Evolutionary conservation across 176 grass and related monocot species (phyloP), one percentile per base, ranked within the genome.

Genomic region (Bolboschoenus planiculmis): DNA sequence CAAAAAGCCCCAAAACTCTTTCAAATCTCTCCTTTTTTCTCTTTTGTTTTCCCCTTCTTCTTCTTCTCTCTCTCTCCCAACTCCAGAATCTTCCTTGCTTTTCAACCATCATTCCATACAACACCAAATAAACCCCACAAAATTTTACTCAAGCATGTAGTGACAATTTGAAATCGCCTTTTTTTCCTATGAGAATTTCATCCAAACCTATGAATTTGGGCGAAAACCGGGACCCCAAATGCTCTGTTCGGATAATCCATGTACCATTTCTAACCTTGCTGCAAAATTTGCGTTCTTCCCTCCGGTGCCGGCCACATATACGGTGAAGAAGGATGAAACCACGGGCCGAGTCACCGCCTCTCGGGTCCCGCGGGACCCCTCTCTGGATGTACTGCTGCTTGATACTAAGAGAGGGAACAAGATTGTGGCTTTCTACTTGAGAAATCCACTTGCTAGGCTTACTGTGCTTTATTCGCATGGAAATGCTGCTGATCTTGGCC

Each of bases 281-380:
- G 97, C 97, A 80, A 88, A 92, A 84, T 99, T 99, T 84, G 93
- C 97, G 61, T 99, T 99, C 91, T 99, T 99, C 89, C 97, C 97
- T 82, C 97, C 97, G 67, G 86, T 95, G 5, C 97, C 97, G 83
- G 73, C 97, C 53, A 96, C 97, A 56, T 99, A 99, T 88, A 90
- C 84, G 62, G 84, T 95, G 77, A 81, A 86, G 70, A 95, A 95
- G 79, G 97, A 99, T 71, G 91, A 87, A 59, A 86, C 37, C 70
- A 88, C 83, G 35, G 97, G 89, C 20, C 87, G 97, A 80, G 62
- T 99, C 86, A 90, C 91, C 7, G 97, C 92, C 30, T 93, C 93
- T 1, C 84, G 91, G 65, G 86, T 99, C 18, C 97, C 97, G 7
- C 56, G 97, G 85, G 97, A 99, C 91, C 87, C 79, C 50, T 82